These are phyloP conservation scores for Kandelia obovata DNA, from an alignment of 345 rosid species.

Conservation along the genomic window DNA sequence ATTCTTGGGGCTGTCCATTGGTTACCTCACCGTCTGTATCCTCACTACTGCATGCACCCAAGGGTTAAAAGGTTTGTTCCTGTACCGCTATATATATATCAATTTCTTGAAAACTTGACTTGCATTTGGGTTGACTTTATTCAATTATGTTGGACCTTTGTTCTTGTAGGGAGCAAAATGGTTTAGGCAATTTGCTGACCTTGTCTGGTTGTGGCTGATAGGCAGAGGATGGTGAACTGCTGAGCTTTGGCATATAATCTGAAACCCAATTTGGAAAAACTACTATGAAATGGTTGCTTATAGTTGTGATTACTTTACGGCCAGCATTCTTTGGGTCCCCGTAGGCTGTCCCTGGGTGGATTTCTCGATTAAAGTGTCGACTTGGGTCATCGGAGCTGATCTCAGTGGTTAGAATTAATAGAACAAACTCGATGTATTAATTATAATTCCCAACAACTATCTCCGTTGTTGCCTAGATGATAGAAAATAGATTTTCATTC, in stretches of 20 bases:
- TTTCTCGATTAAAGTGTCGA: slow-evolving; percentile 8
- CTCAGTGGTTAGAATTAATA: neutral
- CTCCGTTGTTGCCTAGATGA: too few species aligned
- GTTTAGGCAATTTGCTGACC: slow-evolving; percentile 57
- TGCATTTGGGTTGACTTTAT: neutral
- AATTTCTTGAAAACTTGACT: neutral
- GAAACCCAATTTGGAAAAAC: too few species aligned
- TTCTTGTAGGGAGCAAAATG: slow-evolving; percentile 58
- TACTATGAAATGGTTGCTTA: too few species aligned
- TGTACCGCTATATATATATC: neutral
- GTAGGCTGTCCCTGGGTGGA: slow-evolving; percentile 9
- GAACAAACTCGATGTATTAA: neutral
- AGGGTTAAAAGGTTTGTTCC: slow-evolving; percentile 65
- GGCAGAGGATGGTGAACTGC: slow-evolving; percentile 57
- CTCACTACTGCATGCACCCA: slow-evolving; percentile 60
- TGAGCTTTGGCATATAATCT: neutral
- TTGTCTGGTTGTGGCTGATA: slow-evolving; percentile 65
- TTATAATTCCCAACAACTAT: too few species aligned
- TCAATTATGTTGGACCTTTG: neutral
- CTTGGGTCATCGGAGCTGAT: neutral
- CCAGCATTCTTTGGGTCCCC: slow-evolving; percentile 3
- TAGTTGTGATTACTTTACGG: too few species aligned
- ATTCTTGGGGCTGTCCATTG: slow-evolving; percentile 67
- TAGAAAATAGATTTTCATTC: too few species aligned
- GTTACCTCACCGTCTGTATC: slow-evolving; percentile 69